Percentiles rank a stretch among this genome's conserved stretches.
phyloP scores from a whole-genome alignment of 2,329 filamentous ascomycete genomes.

The Cladosporium oxysporum region DNA sequence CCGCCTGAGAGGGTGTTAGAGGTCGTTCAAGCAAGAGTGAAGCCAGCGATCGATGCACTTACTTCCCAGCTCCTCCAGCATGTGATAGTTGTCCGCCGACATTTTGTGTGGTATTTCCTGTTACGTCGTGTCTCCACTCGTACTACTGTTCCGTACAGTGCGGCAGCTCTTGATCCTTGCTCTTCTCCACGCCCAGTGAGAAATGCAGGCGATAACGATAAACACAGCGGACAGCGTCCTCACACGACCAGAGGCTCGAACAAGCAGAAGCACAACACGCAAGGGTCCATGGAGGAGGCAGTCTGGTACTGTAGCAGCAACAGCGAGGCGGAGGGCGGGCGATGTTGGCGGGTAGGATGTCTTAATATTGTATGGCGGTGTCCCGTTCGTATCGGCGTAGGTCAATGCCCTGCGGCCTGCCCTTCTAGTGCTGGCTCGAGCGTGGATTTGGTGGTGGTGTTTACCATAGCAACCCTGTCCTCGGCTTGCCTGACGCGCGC shows the following conservation, averaged over 20 bases:
- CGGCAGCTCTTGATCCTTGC: background rate
- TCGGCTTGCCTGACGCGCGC: background rate
- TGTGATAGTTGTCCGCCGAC: conserved; percentile 79
- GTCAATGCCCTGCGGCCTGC: conserved; percentile 16
- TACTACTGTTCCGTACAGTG: background rate
- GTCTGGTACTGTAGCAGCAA: background rate
- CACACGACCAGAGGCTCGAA: background rate
- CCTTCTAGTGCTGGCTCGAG: conserved; percentile 7
- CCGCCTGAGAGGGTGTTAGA: conserved; percentile 60
- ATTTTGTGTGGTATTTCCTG: conserved; percentile 45
- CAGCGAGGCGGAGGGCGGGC: conserved; percentile 6
- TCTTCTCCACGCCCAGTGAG: background rate
- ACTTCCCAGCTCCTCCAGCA: conserved; percentile 96
- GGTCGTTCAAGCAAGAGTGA: background rate
- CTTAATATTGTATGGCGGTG: conserved; percentile 15
- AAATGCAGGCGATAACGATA: background rate
- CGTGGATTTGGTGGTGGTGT: background rate
- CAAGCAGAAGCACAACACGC: conserved; percentile 1
- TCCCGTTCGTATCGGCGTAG: background rate
- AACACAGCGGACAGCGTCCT: background rate
- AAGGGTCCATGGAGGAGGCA: conserved; percentile 15
- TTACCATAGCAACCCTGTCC: conserved; percentile 8
- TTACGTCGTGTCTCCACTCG: conserved; percentile 3
- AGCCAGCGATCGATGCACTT: conserved; percentile 45
- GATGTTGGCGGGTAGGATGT: background rate